Evolutionary conservation across 257 asterid genomes (phyloP), one percentile per base, ranked within the genome.

Genomic region (Asclepias syriaca): DNA sequence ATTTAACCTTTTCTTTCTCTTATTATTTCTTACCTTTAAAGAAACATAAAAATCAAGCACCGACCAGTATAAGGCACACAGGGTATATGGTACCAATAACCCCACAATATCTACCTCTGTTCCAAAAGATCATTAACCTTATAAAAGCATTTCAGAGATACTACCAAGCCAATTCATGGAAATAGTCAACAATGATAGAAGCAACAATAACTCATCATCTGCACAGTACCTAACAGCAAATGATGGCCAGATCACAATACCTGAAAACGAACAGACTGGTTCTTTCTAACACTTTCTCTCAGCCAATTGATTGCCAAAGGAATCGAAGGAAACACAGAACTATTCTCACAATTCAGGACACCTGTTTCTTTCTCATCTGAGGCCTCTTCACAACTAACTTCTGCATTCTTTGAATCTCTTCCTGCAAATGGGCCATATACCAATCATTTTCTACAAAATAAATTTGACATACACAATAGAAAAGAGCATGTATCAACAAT

Each of bases 251-350:
- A 58, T 32, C n/a, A 77, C 22, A 56, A 77, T 85, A 92, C 97
- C 99, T 92, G 99, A 77, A 81, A 83, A 66, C 84, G 91, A 77
- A 80, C 84, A 45, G 98, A 87, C 75, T 81, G 90, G 64, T 86
- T 86, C 74, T 81, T 88, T 45, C 87, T 75, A 53, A 71, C 81
- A 40, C 76, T 81, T 69, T 92, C 97, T 78, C 99, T 84, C 57
- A 95, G 92, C 98, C 98, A 95, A 65, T 87, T 84, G 65, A 95
- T 86, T 73, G 99, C 99, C 58, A 80, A 70, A 24, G 98, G 97
- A 76, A 95, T 88, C 72, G 97, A 90, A 66, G 97, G 81, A 72
- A 92, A 90, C 72, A 95, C 92, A 13, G 86, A 79, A 85, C 92
- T 95, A 77, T 72, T 83, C 78, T 87, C 96, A 69, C 86, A 83